Percentiles rank a stretch among this genome's conserved stretches.
Evolutionary conservation across 1,284 basidiomycete genomes (phyloP).

Genomic region (Ganoderma multipileum): DNA sequence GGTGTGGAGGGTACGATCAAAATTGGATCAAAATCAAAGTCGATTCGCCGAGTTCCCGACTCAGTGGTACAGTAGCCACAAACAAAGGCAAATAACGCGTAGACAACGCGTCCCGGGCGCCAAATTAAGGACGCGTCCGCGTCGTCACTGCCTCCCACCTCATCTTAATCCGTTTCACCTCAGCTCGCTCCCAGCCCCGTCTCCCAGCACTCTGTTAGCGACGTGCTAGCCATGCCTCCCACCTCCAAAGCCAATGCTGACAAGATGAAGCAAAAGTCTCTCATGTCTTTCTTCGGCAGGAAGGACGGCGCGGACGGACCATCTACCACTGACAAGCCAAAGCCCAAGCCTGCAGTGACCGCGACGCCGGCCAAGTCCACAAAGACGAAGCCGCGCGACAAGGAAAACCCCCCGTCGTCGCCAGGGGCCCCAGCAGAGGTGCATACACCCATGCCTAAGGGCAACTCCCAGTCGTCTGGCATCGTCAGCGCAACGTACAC

Average conservation of each 20-base stretch:
- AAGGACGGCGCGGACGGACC: constrained; percentile 37
- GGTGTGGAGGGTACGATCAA: too few relatives aligned
- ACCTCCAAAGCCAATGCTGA: constrained; percentile 35
- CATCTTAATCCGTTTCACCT: background rate
- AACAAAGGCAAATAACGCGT: constrained; percentile 12
- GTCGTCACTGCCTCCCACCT: background rate
- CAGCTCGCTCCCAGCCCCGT: background rate
- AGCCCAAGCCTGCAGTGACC: constrained; percentile 26
- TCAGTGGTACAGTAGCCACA: background rate
- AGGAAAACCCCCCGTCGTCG: constrained; percentile 33
- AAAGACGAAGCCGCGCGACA: constrained; percentile 24
- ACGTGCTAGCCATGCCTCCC: constrained; percentile 16
- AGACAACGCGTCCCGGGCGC: background rate
- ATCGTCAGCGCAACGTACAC: constrained; percentile 47
- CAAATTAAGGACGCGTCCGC: background rate
- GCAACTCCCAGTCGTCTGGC: constrained; percentile 35
- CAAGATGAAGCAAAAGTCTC: constrained; percentile 74
- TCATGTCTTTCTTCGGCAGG: constrained; percentile 74
- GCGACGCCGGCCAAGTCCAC: constrained; percentile 28
- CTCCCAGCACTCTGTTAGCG: background rate
- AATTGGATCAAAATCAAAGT: too few relatives aligned
- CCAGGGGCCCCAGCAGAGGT: constrained; percentile 23
- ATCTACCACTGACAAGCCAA: constrained; percentile 32
- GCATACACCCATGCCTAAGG: constrained; percentile 39
- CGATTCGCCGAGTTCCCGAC: too few relatives aligned